These are phyloP conservation scores for Boletus subluridellus DNA, from an alignment of 1,284 basidiomycete species.

Conservation along the genomic window DNA sequence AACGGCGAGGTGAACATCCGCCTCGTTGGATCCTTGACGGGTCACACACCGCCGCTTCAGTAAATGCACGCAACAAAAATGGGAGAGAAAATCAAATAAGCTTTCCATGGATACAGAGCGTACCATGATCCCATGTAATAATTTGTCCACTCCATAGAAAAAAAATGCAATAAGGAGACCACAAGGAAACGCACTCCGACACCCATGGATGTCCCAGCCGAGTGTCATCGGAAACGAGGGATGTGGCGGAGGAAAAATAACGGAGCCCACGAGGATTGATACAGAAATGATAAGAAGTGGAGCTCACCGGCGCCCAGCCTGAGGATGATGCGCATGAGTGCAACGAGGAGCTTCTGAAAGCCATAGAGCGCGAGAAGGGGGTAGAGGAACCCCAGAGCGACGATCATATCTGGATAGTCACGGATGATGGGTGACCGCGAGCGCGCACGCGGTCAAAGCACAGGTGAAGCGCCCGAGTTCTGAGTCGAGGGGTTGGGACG, in stretches of 20 bases:
- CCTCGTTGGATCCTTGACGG: conserved; percentile 20
- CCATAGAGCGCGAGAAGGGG: conserved; percentile 22
- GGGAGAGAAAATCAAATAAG: neutral
- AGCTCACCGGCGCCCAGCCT: conserved; percentile 13
- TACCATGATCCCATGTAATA: neutral
- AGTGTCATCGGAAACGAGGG: no score
- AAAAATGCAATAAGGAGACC: neutral
- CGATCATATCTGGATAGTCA: conserved; percentile 17
- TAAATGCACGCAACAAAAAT: neutral
- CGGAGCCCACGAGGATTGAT: neutral
- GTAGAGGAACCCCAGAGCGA: conserved; percentile 22
- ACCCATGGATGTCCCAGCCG: neutral
- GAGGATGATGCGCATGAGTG: conserved; percentile 2
- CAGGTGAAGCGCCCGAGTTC: neutral
- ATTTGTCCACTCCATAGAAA: neutral
- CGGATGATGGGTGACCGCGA: neutral
- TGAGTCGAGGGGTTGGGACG: neutral
- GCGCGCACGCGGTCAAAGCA: neutral
- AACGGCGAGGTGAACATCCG: conserved; percentile 41
- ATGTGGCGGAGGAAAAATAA: neutral
- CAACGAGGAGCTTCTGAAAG: conserved; percentile 14
- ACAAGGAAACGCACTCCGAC: neutral
- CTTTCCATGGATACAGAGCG: neutral
- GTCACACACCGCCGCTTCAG: conserved; percentile 11
- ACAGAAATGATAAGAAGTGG: neutral